Evolutionary conservation across 768 basidiomycete genomes (phyloP), one percentile per base, ranked within the genome.

Genomic region (Amanita pallidorosea): DNA sequence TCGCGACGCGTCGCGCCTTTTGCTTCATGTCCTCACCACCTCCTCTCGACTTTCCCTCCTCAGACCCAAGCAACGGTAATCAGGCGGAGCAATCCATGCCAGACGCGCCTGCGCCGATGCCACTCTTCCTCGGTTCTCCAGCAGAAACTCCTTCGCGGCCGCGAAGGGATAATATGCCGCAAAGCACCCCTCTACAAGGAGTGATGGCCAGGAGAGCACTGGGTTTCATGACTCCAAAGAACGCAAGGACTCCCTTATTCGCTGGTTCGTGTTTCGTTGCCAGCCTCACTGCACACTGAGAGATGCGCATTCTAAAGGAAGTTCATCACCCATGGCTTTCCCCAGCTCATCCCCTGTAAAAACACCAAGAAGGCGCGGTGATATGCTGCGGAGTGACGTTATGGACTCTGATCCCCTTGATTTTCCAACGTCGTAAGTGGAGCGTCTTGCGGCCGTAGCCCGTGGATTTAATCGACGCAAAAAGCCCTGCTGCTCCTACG

Each of bases 401-500:
- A 65, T 58, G 49, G 77, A 79, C 57, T 84, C 83, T 2, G 83
- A 85, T 57, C 82, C 82, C 20, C 73, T 86, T 11, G 75, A 80
- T 52, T 86, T 85, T 57, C 85, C 84, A 34, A 78, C 81, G 80
- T 85, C 58, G 53, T 79, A 66, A 29, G 5, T 35, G 27, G 31
- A 12, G 36, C 33, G 33, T 22, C 27, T 29, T 43, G 12, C 15
- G 22, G 35, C 12, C 23, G n/a, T 36, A 38, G 33, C 23, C 11
- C 36, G 5, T 22, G 36, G 13, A 20, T 38, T 9, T 48, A 38
- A 37, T 20, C 22, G 9, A 37, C 13, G 13, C 23, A 56, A 82
- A 80, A 65, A 81, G 75, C 56, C 81, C 81, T 13, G 61, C 68
- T 4, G 60, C 62, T 27, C 65, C 63, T 58, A 87, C 88, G 0